Percentiles rank a stretch among this genome's conserved stretches.
phyloP scores from a whole-genome alignment of 169 alveolate species.

The Amoebophrya sp. region DNA sequence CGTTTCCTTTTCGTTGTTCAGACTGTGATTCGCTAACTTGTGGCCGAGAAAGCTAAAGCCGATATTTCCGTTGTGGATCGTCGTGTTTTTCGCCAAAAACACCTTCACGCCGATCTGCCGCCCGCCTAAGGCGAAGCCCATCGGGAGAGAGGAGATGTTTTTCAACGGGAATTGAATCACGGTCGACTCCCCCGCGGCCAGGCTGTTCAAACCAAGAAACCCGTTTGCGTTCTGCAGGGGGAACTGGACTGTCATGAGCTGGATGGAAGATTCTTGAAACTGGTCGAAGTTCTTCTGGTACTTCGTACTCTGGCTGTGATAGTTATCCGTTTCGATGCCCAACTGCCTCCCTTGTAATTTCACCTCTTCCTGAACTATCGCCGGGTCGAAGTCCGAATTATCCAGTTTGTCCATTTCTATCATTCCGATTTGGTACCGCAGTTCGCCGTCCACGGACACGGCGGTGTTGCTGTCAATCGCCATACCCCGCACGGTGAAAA shows the following conservation, averaged over 20 bases:
- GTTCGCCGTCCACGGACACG: background rate
- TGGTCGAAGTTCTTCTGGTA: background rate
- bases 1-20: too few relatives aligned
- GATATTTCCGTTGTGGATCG: background rate
- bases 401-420: background rate
- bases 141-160: background rate
- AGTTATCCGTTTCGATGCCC: background rate
- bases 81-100: background rate
- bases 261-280: background rate
- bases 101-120: background rate
- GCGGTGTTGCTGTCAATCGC: background rate
- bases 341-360: background rate
- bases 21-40: background rate
- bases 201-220: background rate
- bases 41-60: background rate
- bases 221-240: background rate
- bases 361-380: background rate
- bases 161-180: background rate
- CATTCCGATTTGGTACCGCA: background rate
- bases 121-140: background rate
- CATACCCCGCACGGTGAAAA: background rate
- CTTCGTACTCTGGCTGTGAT: background rate
- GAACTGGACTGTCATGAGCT: background rate
- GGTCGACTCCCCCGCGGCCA: background rate
- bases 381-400: background rate